Evolutionary conservation across 2,329 filamentous ascomycete genomes (phyloP), one percentile per base, ranked within the genome.

Genomic region (Pseudocercospora cruenta): DNA sequence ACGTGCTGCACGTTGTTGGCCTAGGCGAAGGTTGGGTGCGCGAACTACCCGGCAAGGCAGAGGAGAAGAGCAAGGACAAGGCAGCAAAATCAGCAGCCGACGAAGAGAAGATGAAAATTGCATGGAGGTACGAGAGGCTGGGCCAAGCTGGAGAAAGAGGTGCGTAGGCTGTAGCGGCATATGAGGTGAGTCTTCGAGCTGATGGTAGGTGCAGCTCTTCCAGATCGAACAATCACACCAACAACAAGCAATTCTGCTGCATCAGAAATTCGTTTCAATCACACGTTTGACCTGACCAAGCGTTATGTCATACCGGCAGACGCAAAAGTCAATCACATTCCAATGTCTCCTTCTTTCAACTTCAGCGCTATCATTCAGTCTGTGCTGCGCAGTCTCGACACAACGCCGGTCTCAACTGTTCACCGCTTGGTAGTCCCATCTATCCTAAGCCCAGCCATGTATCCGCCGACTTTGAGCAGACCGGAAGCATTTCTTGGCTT

Each of bases 71-170:
- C 74, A 24, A 75, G 80, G 31, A 81, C 36, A 79, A 81, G 51
- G 73, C 75, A 9, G 73, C 61, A 80, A 84, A 68, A 62, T 70
- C 71, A 72, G 76, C 53, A 76, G 66, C 65, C n/a, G 80, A 83
- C 33, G 74, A 75, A 45, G 91, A 94, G 69, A 94, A 90, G 79
- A 98, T 99, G 95, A 98, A 97, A 82, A 99, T 99, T 82, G 95
- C 95, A 3, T 99, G 95, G 95, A 87, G 95, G 78, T 99, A 99
- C 80, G 94, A 98, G 79, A 87, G 88, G 36, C 80, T 98, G 61
- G 91, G 91, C 16, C 90, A 91, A 70, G 89, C 89, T 72, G 88
- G 88, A 49, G 84, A 84, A 60, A 78, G 88, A 89, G 88, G 90
- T 91, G 83, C 80, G 86, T 76, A 43, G 55, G 36, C 47, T 61